Evolutionary conservation across 495 filamentous ascomycete genomes (phyloP).

Genomic region (Penicillium dipodomyicola): DNA sequence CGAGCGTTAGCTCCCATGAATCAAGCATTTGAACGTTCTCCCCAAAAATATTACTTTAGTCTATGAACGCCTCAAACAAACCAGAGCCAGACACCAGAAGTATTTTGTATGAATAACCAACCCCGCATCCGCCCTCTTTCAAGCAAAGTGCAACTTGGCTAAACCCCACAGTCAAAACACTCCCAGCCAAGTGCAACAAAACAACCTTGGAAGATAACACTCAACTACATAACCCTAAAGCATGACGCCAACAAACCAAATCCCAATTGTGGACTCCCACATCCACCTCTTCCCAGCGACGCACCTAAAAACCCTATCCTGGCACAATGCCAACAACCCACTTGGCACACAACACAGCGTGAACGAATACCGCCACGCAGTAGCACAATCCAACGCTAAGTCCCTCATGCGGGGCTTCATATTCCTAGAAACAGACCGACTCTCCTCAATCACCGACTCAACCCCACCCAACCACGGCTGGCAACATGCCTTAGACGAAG

Average conservation of each 20-base stretch:
- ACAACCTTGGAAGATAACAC: not conserved
- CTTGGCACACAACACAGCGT: slow-evolving; percentile 62
- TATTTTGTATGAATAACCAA: not conserved
- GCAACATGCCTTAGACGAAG: slow-evolving; percentile 65
- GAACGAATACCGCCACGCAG: slow-evolving; percentile 50
- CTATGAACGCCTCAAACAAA: not conserved
- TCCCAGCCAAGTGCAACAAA: not conserved
- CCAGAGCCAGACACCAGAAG: not conserved
- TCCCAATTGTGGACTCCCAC: slow-evolving; percentile 73
- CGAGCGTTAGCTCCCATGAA: not conserved
- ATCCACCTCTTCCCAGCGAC: slow-evolving; percentile 76
- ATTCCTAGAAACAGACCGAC: slow-evolving; percentile 78
- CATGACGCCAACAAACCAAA: slow-evolving; percentile 10
- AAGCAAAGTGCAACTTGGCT: not conserved
- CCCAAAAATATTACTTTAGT: not conserved
- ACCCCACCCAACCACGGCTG: slow-evolving; percentile 32
- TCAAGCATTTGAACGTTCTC: not conserved
- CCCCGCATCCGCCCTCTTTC: not conserved
- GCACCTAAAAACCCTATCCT: slow-evolving; percentile 61
- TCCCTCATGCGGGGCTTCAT: slow-evolving; percentile 62
- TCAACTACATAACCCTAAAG: not conserved
- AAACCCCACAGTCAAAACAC: not conserved
- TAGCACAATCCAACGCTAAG: not conserved
- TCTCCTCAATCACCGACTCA: slow-evolving; percentile 32
- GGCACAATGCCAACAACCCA: slow-evolving; percentile 56